Evolutionary conservation across 139 green algal genomes (phyloP), one percentile per base, ranked within the genome.

Genomic region (Chlamydomonas sphaeroides): DNA sequence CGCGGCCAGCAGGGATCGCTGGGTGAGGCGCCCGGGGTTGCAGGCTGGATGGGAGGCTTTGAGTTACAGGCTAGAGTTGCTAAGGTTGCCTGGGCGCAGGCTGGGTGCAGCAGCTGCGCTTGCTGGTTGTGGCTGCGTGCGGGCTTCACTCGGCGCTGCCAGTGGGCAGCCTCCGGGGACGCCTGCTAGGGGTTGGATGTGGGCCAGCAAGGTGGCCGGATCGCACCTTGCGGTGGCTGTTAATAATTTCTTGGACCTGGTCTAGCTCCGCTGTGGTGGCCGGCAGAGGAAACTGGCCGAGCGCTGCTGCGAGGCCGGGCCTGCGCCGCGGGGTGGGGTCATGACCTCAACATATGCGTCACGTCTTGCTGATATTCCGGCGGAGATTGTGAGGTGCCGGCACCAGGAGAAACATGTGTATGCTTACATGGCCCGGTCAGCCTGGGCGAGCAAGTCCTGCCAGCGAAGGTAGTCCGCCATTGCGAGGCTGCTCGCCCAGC

Each of bases 301-400:
- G 74, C 74, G 62, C 74, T 20, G 59, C 39, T 11, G 59, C 74
- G 25, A 80, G 74, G 1, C 74, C 74, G 4, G 74, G 74, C 59
- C 74, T 80, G 74, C 41, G 5, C 45, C 45, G 45, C 14, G 14
- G 45, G 45, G 11, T 53, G 45, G 45, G 45, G 45, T 10, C 45
- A 53, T n/a, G n/a, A n/a, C n/a, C n/a, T n/a, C n/a, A n/a, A n/a
- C n/a, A n/a, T n/a, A n/a, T n/a, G n/a, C n/a, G n/a, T n/a, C n/a
- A n/a, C n/a, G n/a, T n/a, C n/a, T n/a, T n/a, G n/a, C n/a, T n/a
- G n/a, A n/a, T n/a, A n/a, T n/a, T n/a, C n/a, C n/a, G n/a, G n/a
- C n/a, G n/a, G n/a, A 53, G 45, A 10, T 10, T 10, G 45, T 53
- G 14, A 53, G 45, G 45, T 53, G 45, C 14, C 45, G 45, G 11